Evolutionary conservation across 2,329 filamentous ascomycete genomes (phyloP).

Genomic region (Thermoascus crustaceus): DNA sequence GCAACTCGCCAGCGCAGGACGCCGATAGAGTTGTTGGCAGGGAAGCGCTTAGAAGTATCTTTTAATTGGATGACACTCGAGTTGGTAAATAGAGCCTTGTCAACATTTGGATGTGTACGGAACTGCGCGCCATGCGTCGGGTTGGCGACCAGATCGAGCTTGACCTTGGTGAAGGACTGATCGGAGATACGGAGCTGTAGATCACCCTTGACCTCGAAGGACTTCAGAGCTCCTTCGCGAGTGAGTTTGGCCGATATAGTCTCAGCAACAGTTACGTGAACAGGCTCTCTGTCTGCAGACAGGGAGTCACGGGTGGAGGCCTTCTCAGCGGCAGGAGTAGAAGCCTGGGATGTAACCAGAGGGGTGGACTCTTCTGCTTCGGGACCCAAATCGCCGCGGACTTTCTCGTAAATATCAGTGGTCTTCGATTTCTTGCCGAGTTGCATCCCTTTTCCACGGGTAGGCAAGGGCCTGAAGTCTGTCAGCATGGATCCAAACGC

Average conservation of each 20-base stretch:
- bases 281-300: slow-evolving; percentile 68
- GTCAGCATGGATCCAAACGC: slow-evolving; percentile 17
- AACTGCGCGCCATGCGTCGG: slow-evolving; percentile 81
- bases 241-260: slow-evolving; percentile 83
- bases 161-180: slow-evolving; percentile 81
- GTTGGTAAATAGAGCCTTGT: slow-evolving; percentile 76
- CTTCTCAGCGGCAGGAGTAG: slow-evolving; percentile 45
- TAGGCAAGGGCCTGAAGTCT: slow-evolving; percentile 48
- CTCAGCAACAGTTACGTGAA: slow-evolving; percentile 83
- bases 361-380: slow-evolving; percentile 68
- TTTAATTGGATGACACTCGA: slow-evolving; percentile 82
- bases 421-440: slow-evolving; percentile 98
- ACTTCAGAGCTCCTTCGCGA: slow-evolving; percentile 77
- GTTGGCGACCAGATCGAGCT: slow-evolving; percentile 68
- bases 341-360: slow-evolving; percentile 54
- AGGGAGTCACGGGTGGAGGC: slow-evolving; percentile 53
- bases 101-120: slow-evolving; percentile 92
- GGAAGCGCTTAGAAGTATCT: slow-evolving; percentile 81
- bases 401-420: slow-evolving; percentile 93
- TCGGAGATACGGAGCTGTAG: slow-evolving; percentile 86
- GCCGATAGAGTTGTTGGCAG: slow-evolving; percentile 85
- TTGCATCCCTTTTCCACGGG: slow-evolving; percentile 97
- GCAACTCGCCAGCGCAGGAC: slow-evolving; percentile 84
- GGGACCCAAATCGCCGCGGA: slow-evolving; percentile 81
- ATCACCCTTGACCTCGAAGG: slow-evolving; percentile 83